Conservation (phyloP, 2,329 filamentous ascomycete genomes). For the Ambrosiella cleistominuta region DNA sequence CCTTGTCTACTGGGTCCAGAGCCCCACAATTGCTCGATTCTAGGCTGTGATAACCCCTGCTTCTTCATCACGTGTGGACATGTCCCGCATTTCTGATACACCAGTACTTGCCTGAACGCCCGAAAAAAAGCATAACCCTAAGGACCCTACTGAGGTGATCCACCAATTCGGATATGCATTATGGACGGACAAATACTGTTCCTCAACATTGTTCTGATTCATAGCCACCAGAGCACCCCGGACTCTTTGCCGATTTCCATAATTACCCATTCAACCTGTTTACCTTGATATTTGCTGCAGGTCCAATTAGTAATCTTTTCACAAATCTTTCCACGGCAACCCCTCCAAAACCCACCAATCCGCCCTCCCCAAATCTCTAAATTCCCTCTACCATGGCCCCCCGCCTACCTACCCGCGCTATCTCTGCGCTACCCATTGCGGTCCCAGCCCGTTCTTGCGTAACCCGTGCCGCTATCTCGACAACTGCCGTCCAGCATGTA, state of each 20-base stretch:
- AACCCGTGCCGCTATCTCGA: conserved; percentile 16
- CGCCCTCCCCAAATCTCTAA: not conserved
- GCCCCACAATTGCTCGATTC: not conserved
- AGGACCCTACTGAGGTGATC: not conserved
- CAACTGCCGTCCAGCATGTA: conserved; percentile 31
- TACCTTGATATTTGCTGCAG: not conserved
- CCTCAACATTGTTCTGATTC: too few species aligned
- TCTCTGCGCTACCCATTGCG: not conserved
- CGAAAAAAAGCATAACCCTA: not conserved
- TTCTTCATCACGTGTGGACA: not conserved
- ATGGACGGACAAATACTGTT: too few species aligned
- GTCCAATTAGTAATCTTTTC: not conserved
- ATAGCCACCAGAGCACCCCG: not conserved
- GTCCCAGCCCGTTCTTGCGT: not conserved
- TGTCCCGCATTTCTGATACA: not conserved
- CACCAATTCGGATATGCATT: not conserved
- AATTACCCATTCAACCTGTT: not conserved
- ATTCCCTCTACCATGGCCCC: conserved; percentile 12
- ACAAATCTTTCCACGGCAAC: too few species aligned
- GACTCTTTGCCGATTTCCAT: not conserved
- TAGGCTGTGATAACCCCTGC: not conserved
- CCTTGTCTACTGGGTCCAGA: not conserved
- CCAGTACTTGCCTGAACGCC: not conserved
- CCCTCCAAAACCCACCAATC: not conserved
- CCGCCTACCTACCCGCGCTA: conserved; percentile 17